Conservation (phyloP, 2,329 filamentous ascomycete genomes). For the Botryotinia calthae region DNA sequence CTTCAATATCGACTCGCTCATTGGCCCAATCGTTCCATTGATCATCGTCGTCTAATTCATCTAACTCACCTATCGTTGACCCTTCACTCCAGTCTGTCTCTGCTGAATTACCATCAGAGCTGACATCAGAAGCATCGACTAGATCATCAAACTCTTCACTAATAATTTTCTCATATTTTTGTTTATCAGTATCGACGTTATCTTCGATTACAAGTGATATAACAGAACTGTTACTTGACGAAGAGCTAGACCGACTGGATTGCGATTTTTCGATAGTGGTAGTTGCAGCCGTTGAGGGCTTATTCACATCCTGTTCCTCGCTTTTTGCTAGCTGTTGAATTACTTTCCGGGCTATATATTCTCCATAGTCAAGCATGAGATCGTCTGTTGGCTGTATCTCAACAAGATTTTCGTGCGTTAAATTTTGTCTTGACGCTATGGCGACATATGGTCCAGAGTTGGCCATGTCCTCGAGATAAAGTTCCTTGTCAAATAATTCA, state of each 20-base stretch:
- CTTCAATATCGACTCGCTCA: neutral
- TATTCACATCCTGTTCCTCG: neutral
- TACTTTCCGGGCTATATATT: neutral
- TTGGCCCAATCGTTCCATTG: constrained; percentile 16
- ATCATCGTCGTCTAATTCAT: constrained; percentile 10
- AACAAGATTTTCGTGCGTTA: neutral
- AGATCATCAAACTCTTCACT: constrained; percentile 2
- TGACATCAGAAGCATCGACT: neutral
- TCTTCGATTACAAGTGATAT: constrained; percentile 3
- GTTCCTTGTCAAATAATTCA: neutral
- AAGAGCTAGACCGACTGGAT: neutral
- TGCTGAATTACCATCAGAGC: constrained; percentile 6
- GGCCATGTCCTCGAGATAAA: neutral
- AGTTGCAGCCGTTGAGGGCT: neutral
- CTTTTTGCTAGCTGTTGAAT: neutral
- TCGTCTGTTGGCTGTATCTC: neutral
- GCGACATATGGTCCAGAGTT: constrained; percentile 2
- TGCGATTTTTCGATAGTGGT: neutral
- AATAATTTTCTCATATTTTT: neutral
- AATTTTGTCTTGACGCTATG: neutral
- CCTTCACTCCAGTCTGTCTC: constrained; percentile 14
- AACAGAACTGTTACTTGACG: neutral
- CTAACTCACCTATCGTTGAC: neutral
- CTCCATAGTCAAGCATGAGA: neutral
- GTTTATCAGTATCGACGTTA: neutral